Conservation (phyloP, 2,329 filamentous ascomycete species). For the Sclerotinia borealis region DNA sequence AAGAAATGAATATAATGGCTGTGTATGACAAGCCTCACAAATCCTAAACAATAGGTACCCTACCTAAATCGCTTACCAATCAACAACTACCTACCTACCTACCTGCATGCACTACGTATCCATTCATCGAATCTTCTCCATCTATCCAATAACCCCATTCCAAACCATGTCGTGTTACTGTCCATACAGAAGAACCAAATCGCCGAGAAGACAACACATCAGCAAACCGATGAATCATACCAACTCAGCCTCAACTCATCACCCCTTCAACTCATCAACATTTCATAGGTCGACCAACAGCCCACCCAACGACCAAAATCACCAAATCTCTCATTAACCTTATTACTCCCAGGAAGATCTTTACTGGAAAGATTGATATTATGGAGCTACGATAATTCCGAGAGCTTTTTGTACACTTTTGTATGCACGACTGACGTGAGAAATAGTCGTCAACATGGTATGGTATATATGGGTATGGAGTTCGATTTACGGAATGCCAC, state of each 20-base stretch:
- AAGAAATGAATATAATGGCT: background rate
- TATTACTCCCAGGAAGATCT: background rate
- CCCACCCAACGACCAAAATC: background rate
- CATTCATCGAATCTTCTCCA: background rate
- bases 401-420: background rate
- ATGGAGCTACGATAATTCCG: background rate
- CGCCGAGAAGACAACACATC: conserved; percentile 3
- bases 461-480: no score
- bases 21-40: background rate
- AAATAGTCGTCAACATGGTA: no score
- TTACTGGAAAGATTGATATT: background rate
- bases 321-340: background rate
- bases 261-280: background rate
- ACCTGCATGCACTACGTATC: background rate
- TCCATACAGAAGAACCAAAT: background rate
- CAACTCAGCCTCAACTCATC: background rate
- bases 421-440: background rate
- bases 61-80: background rate
- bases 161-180: background rate
- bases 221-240: conserved; percentile 5
- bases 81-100: background rate
- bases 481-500: background rate
- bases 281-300: no score
- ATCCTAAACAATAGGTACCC: background rate
- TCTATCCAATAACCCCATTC: no score